A percentile compares a stretch with the other conserved stretches of the same genome.
phyloP scores from a whole-genome alignment of 2,329 filamentous ascomycete genomes.

The Fusarium falciforme region DNA sequence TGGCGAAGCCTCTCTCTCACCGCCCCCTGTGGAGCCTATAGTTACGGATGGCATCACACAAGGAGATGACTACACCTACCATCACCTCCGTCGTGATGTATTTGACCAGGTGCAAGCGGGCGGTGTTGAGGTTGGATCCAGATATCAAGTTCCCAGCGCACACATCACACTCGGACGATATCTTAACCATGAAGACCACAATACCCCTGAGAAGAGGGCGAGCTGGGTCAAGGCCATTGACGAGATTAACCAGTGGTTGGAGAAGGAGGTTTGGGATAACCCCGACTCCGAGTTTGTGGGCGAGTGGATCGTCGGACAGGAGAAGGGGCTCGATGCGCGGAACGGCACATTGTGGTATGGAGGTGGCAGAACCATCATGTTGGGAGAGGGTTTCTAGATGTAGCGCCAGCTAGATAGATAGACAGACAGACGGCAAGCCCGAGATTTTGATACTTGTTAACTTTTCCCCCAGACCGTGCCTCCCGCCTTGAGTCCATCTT shows the following conservation, averaged over 20 bases:
- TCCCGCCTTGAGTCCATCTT: neutral
- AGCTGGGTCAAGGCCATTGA: conserved; percentile 79
- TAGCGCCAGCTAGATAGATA: conserved; percentile 16
- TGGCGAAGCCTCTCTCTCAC: conserved; percentile 62
- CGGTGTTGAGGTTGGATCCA: conserved; percentile 77
- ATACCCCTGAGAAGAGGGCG: conserved; percentile 67
- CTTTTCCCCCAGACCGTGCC: conserved; percentile 12
- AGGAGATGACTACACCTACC: conserved; percentile 83
- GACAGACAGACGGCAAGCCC: conserved; percentile 10
- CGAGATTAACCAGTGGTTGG: conserved; percentile 80
- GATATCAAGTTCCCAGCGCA: conserved; percentile 89
- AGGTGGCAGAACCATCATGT: conserved; percentile 76
- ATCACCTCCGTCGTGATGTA: conserved; percentile 86
- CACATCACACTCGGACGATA: conserved; percentile 91
- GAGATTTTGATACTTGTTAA: conserved; percentile 5
- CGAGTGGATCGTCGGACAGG: conserved; percentile 90
- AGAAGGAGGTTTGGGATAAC: conserved; percentile 75
- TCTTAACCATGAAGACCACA: conserved; percentile 74
- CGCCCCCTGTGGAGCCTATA: conserved; percentile 54
- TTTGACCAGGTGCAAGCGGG: conserved; percentile 70
- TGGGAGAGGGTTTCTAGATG: conserved; percentile 69
- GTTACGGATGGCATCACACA: conserved; percentile 51
- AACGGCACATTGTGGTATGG: conserved; percentile 89
- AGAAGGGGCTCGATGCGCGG: conserved; percentile 81
- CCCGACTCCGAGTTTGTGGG: conserved; percentile 60